These are phyloP conservation scores for Salix caprea DNA, from an alignment of 345 rosid genomes.

Conservation along the genomic window DNA sequence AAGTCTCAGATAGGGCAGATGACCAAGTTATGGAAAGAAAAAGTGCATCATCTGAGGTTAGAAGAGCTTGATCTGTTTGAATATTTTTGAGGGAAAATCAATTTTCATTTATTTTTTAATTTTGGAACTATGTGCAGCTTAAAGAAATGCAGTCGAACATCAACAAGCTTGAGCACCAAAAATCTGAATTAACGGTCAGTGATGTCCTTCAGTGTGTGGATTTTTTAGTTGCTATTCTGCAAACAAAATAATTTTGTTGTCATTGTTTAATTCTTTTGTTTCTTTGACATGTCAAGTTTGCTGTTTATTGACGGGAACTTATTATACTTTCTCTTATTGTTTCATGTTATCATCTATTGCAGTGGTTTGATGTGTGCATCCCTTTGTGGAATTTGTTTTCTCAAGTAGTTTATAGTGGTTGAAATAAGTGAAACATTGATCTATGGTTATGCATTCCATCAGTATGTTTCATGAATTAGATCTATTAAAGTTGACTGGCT, in stretches of 20 bases:
- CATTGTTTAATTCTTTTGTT: neutral
- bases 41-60: slow-evolving; percentile 51
- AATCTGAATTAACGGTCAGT: slow-evolving; percentile 57
- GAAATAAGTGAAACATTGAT: neutral
- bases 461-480: neutral
- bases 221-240: neutral
- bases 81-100: neutral
- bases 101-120: neutral
- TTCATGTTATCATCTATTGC: neutral
- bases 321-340: neutral
- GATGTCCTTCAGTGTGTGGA: neutral
- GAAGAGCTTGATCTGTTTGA: slow-evolving; percentile 16
- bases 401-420: neutral
- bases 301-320: neutral
- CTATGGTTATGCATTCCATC: neutral
- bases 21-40: slow-evolving; percentile 47
- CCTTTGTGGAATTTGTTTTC: neutral
- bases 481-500: neutral
- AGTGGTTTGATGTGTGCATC: neutral
- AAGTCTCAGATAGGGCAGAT: slow-evolving; percentile 42
- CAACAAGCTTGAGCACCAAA: slow-evolving; percentile 42
- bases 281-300: neutral
- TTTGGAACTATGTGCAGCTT: slow-evolving; percentile 47
- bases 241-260: neutral
- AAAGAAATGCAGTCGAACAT: slow-evolving; percentile 53